Evolutionary conservation across 208 protist species (phyloP).

Genomic region (Trypanosoma cruzi): DNA sequence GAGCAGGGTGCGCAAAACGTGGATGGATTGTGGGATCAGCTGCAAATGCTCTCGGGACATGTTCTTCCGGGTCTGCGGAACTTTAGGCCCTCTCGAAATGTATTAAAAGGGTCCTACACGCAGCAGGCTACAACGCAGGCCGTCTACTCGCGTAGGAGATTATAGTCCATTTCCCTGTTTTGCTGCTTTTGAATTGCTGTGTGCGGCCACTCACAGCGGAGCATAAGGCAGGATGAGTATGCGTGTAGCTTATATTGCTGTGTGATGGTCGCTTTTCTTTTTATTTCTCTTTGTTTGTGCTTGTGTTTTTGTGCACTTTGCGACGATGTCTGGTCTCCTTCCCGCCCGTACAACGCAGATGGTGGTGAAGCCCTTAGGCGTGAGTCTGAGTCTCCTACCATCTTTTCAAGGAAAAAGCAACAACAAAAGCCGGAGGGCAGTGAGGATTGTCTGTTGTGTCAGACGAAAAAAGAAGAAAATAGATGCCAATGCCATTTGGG

Average conservation of each 20-base stretch:
- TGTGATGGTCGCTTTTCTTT: too few relatives aligned
- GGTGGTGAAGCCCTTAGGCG: too few relatives aligned
- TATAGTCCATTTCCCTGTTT: conserved; percentile 2
- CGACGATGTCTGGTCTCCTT: too few relatives aligned
- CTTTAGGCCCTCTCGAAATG: conserved; percentile 39
- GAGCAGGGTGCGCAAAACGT: conserved; percentile 64
- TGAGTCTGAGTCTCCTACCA: too few relatives aligned
- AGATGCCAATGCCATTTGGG: conserved; percentile 32
- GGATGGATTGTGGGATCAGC: conserved; percentile 75
- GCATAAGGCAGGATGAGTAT: background rate
- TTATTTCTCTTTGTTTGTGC: conserved; percentile 8
- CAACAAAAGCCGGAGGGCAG: too few relatives aligned
- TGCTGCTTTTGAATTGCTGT: background rate
- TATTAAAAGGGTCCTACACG: conserved; percentile 46
- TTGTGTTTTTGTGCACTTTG: too few relatives aligned
- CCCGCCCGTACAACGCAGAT: too few relatives aligned
- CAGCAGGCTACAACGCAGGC: conserved; percentile 42
- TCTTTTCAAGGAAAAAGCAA: too few relatives aligned
- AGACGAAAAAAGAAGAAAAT: background rate
- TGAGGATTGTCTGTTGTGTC: too few relatives aligned
- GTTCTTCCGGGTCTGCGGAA: conserved; percentile 72
- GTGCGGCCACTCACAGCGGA: background rate
- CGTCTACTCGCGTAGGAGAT: conserved; percentile 55
- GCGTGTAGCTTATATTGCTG: too few relatives aligned
- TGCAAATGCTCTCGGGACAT: conserved; percentile 66